phyloP scores from a whole-genome alignment of 1,139 yeast genomes.

The Lipomyces yarrowii region DNA sequence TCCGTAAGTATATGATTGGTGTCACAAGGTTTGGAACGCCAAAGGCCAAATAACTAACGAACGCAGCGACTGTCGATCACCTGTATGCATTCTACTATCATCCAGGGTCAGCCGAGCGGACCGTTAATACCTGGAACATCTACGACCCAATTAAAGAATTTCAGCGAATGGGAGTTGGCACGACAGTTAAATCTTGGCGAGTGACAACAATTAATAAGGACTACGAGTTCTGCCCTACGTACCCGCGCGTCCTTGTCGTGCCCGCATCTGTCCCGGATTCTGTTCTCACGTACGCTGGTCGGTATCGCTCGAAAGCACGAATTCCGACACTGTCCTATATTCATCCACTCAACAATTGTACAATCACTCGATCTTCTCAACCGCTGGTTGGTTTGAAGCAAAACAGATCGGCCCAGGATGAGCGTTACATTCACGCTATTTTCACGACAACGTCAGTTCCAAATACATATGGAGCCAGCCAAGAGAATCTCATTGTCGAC shows the following conservation, averaged over 20 bases:
- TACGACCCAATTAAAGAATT: conserved; percentile 69
- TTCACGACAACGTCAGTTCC: conserved; percentile 53
- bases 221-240: conserved; percentile 73
- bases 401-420: conserved; percentile 88
- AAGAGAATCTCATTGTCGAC: conserved; percentile 76
- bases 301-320: conserved; percentile 81
- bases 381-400: conserved; percentile 92
- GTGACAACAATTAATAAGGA: conserved; percentile 62
- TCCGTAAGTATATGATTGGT: conserved; percentile 48
- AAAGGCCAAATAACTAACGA: neutral
- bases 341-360: conserved; percentile 64
- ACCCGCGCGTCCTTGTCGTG: conserved; percentile 67
- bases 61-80: conserved; percentile 50
- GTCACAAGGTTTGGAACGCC: neutral
- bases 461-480: conserved; percentile 38
- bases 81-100: conserved; percentile 72
- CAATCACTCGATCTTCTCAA: conserved; percentile 88
- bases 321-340: conserved; percentile 82
- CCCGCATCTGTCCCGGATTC: conserved; percentile 80
- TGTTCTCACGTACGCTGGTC: conserved; percentile 78
- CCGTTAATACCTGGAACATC: conserved; percentile 68
- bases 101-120: conserved; percentile 59
- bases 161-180: conserved; percentile 52
- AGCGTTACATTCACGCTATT: conserved; percentile 71
- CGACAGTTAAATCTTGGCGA: conserved; percentile 59